A percentile compares a stretch with the other conserved stretches of the same genome.
These are phyloP conservation scores for Colletotrichum musae DNA, from an alignment of 2,329 filamentous ascomycete genomes.

Conservation along the genomic window DNA sequence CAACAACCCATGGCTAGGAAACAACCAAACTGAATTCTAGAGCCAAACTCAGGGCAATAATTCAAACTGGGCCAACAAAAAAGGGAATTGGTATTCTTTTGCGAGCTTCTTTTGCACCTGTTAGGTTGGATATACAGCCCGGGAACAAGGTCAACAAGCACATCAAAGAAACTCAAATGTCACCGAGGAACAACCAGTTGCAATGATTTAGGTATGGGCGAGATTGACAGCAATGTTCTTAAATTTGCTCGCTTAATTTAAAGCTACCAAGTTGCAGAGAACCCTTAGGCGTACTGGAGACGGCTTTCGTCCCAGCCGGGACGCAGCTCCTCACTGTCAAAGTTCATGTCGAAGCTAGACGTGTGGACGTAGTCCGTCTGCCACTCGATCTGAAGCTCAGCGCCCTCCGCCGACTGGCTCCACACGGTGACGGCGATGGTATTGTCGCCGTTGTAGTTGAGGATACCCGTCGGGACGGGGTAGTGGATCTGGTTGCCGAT, in stretches of 20 bases:
- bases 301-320: slow-evolving; percentile 63
- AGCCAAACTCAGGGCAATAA: no score
- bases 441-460: slow-evolving; percentile 72
- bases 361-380: slow-evolving; percentile 67
- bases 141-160: no score
- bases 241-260: not conserved
- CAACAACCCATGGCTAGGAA: no score
- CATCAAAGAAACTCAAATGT: no score
- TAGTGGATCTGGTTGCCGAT: slow-evolving; percentile 74
- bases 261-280: not conserved
- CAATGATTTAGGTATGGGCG: no score
- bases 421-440: slow-evolving; percentile 71
- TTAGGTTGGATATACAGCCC: no score
- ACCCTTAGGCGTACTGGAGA: slow-evolving; percentile 50
- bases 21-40: no score
- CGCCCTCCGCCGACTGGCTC: slow-evolving; percentile 69
- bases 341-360: slow-evolving; percentile 65
- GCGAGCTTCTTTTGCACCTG: no score
- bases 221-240: not conserved
- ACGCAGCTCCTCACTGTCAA: slow-evolving; percentile 63
- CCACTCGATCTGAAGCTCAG: slow-evolving; percentile 64
- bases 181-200: no score
- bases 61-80: no score
- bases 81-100: no score
- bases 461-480: slow-evolving; percentile 71